Conservation (phyloP, 2,329 filamentous ascomycete species). For the Dactylellina parvicollis region DNA sequence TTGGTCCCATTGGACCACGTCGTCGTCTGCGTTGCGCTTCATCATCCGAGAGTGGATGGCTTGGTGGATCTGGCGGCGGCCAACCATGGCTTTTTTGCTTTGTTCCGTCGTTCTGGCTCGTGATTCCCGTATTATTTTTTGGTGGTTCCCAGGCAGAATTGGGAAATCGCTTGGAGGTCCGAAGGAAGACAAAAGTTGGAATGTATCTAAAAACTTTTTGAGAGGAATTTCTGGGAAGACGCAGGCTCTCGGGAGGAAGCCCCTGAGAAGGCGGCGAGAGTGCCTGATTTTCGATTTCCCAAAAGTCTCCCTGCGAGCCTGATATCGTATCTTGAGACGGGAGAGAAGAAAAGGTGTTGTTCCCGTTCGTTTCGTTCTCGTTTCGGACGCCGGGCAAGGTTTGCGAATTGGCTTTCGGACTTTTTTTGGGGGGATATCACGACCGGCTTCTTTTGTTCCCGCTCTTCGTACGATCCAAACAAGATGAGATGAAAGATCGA, state of each 20-base stretch:
- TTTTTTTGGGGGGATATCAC: too few species aligned
- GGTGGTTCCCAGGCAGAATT: neutral
- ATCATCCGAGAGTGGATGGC: conserved; percentile 54
- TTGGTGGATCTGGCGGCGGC: conserved; percentile 52
- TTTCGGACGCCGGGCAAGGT: conserved; percentile 30
- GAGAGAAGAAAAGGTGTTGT: conserved; percentile 34
- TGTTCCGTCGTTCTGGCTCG: neutral
- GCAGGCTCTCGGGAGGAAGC: too few species aligned
- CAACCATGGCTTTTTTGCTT: conserved; percentile 43
- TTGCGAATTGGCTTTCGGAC: neutral
- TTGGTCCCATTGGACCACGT: conserved; percentile 54
- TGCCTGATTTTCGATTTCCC: neutral
- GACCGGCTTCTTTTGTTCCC: too few species aligned
- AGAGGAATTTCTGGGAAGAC: too few species aligned
- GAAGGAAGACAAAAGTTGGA: too few species aligned
- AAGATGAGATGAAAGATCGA: too few species aligned
- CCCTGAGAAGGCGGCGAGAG: conserved; percentile 5
- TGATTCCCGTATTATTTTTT: neutral
- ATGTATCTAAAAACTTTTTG: too few species aligned
- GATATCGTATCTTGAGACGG: conserved; percentile 14
- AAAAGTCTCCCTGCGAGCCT: conserved; percentile 8
- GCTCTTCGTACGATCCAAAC: too few species aligned
- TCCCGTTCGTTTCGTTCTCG: neutral
- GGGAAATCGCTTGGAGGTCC: neutral
- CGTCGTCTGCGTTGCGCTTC: conserved; percentile 54